These are phyloP conservation scores for Capsicum baccatum DNA, from an alignment of 257 asterid genomes.

Conservation along the genomic window DNA sequence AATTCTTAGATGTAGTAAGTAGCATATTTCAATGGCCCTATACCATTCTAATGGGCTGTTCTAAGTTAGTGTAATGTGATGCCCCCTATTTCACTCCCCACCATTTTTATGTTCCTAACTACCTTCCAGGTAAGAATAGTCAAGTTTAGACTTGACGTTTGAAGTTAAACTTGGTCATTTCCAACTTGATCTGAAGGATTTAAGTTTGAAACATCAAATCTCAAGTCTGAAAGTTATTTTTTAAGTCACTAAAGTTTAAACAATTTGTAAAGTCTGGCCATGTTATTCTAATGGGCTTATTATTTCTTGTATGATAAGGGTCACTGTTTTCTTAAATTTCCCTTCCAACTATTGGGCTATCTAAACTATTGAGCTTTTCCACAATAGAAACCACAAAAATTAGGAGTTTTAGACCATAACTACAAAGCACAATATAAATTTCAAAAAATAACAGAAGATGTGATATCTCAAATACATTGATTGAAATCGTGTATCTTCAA, in stretches of 20 bases:
- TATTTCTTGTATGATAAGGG: background rate
- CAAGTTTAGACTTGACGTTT: background rate
- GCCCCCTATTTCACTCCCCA: background rate
- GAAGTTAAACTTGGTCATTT: background rate
- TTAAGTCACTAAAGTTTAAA: background rate
- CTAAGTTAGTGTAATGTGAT: background rate
- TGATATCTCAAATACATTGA: no score
- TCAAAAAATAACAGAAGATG: no score
- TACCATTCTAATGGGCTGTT: background rate
- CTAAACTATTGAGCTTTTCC: no score
- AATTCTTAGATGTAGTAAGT: background rate
- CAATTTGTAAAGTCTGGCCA: background rate
- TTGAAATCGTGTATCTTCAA: no score
- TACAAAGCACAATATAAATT: no score
- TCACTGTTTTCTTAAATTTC: background rate
- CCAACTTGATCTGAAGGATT: background rate
- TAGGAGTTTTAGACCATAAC: no score
- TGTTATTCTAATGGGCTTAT: background rate
- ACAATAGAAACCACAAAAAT: no score
- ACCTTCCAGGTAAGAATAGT: background rate
- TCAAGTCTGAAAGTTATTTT: background rate
- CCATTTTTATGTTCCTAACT: background rate
- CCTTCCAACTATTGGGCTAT: background rate
- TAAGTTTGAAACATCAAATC: background rate
- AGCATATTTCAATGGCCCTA: slow-evolving; percentile 13